These are phyloP conservation scores for Neurospora sp. DNA, from an alignment of 495 filamentous ascomycete species.

Conservation along the genomic window DNA sequence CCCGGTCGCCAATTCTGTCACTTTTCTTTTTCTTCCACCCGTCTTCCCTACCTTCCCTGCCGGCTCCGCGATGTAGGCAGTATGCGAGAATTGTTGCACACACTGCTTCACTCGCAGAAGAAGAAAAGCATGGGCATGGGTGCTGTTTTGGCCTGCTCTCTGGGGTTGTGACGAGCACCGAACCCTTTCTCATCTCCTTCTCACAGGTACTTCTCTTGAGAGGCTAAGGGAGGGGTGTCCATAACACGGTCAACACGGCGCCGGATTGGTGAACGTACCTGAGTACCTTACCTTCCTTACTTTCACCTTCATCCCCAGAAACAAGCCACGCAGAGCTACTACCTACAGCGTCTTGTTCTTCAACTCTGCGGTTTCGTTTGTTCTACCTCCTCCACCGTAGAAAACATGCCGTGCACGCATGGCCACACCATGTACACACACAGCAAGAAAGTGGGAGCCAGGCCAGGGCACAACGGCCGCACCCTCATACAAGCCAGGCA, in stretches of 20 bases:
- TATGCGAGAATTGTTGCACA: neutral
- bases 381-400: slow-evolving; percentile 4
- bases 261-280: neutral
- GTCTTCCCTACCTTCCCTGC: slow-evolving; percentile 3
- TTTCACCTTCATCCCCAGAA: neutral
- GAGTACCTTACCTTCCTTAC: neutral
- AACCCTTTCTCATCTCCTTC: neutral
- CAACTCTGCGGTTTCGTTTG: slow-evolving; percentile 5
- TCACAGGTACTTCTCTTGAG: neutral
- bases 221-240: neutral
- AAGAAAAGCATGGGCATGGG: neutral
- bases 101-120: neutral
- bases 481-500: slow-evolving; percentile 5
- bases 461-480: slow-evolving; percentile 1
- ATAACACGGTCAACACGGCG: neutral
- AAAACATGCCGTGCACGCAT: slow-evolving; percentile 6
- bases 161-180: neutral
- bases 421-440: slow-evolving; percentile 1
- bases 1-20: slow-evolving; percentile 5
- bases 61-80: neutral
- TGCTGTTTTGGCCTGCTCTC: neutral
- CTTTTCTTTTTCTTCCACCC: slow-evolving; percentile 9
- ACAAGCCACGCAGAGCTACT: neutral
- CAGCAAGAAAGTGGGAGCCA: neutral
- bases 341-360: neutral